A percentile compares a stretch with the other conserved stretches of the same genome.
Evolutionary conservation across 192 early-diverging fungal genomes (phyloP).

Genomic region (Mortierella antarctica): DNA sequence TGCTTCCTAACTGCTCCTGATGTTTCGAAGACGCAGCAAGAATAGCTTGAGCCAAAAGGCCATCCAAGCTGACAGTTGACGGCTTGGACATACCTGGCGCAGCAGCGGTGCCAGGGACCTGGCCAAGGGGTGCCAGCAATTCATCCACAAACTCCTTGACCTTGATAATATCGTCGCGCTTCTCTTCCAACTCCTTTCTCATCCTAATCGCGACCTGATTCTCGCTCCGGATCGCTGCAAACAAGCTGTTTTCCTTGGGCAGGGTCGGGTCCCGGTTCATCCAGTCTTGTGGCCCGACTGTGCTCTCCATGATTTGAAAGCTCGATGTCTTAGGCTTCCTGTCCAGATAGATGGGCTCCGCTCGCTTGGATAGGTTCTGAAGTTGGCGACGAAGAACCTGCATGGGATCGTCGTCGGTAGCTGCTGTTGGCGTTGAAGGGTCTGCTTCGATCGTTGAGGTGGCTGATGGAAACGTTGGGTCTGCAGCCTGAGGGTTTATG

Average conservation of each 20-base stretch:
- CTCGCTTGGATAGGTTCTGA: slow-evolving; percentile 30
- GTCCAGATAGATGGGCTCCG: slow-evolving; percentile 43
- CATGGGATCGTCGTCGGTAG: slow-evolving; percentile 27
- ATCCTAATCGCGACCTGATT: slow-evolving; percentile 52
- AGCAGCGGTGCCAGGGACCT: neutral
- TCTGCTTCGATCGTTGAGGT: neutral
- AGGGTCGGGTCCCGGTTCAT: slow-evolving; percentile 19
- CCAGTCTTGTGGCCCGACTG: slow-evolving; percentile 38
- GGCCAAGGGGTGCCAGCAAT: slow-evolving; percentile 21
- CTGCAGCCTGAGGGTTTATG: neutral
- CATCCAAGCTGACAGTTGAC: slow-evolving; percentile 37
- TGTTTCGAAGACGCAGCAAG: slow-evolving; percentile 10
- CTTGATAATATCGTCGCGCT: slow-evolving; percentile 19
- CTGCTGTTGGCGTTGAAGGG: neutral
- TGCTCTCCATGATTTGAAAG: slow-evolving; percentile 39
- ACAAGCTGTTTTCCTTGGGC: slow-evolving; percentile 25
- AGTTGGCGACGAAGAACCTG: slow-evolving; percentile 38
- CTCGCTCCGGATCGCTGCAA: slow-evolving; percentile 35
- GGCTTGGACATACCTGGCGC: slow-evolving; percentile 5
- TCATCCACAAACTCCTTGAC: slow-evolving; percentile 48
- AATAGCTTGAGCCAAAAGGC: slow-evolving; percentile 33
- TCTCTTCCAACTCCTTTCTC: slow-evolving; percentile 39
- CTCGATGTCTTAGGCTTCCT: slow-evolving; percentile 32
- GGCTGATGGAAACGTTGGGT: slow-evolving; percentile 6
- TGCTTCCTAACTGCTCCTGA: neutral